phyloP scores from a whole-genome alignment of 1,139 yeast genomes.

The Suhomyces coccinellae region DNA sequence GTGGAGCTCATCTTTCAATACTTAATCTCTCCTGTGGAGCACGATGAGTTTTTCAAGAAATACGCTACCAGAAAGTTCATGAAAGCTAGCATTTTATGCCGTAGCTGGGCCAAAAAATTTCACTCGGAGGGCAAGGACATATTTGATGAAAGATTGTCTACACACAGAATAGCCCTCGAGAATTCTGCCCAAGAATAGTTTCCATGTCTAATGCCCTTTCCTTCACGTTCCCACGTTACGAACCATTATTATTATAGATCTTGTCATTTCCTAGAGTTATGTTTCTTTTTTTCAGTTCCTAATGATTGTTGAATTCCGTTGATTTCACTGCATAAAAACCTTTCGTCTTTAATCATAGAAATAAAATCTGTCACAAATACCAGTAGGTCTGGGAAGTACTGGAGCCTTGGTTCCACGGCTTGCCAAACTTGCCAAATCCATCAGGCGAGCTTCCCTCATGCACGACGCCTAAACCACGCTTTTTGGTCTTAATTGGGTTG shows the following conservation, averaged over 20 bases:
- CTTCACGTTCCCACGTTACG: slow-evolving; percentile 3
- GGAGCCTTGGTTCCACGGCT: background rate
- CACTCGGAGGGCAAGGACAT: slow-evolving; percentile 27
- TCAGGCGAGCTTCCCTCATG: too few relatives aligned
- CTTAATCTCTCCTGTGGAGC: slow-evolving; percentile 79
- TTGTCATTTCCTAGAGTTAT: slow-evolving; percentile 7
- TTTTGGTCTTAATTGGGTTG: too few relatives aligned
- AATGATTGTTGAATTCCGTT: slow-evolving; percentile 8
- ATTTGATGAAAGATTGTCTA: slow-evolving; percentile 20
- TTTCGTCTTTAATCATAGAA: slow-evolving; percentile 2
- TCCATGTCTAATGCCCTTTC: slow-evolving; percentile 3
- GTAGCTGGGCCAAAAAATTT: slow-evolving; percentile 84
- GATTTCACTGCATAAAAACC: slow-evolving; percentile 3
- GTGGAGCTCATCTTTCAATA: slow-evolving; percentile 76
- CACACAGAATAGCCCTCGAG: slow-evolving; percentile 17
- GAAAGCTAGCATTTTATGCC: slow-evolving; percentile 85
- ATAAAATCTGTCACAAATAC: background rate
- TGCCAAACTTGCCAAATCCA: too few relatives aligned
- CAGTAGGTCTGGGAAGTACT: background rate
- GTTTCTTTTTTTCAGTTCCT: slow-evolving; percentile 12
- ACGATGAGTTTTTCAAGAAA: slow-evolving; percentile 91
- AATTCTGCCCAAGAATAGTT: slow-evolving; percentile 3
- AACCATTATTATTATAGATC: slow-evolving; percentile 9
- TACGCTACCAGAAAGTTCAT: slow-evolving; percentile 88
- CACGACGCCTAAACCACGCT: too few relatives aligned